Percentiles rank a stretch among this genome's conserved stretches.
These are phyloP conservation scores for Scheffersomyces illinoinensis DNA, from an alignment of 1,139 yeast species.

Conservation along the genomic window DNA sequence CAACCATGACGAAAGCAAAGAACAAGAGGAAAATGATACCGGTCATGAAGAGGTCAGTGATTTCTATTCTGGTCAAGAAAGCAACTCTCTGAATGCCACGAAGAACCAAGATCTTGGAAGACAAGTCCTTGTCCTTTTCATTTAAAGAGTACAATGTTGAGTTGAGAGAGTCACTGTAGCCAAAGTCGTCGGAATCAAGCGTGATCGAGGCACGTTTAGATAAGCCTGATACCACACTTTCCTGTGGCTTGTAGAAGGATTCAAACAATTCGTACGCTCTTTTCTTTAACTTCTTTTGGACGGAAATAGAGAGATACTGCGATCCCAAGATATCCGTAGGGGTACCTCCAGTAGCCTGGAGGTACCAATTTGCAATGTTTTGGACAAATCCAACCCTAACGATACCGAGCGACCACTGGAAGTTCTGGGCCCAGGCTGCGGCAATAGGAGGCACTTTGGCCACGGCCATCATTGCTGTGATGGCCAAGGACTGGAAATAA, in stretches of 20 bases:
- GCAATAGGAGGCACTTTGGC: slow-evolving; percentile 93
- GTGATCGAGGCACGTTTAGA: slow-evolving; percentile 33
- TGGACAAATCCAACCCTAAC: slow-evolving; percentile 83
- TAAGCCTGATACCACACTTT: slow-evolving; percentile 12
- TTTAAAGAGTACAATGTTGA: slow-evolving; percentile 64
- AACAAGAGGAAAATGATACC: slow-evolving; percentile 81
- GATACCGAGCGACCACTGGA: slow-evolving; percentile 95
- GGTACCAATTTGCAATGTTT: slow-evolving; percentile 86
- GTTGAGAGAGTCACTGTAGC: slow-evolving; percentile 52
- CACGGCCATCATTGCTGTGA: slow-evolving; percentile 96
- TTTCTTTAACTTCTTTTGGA: slow-evolving; percentile 55
- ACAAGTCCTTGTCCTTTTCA: slow-evolving; percentile 57
- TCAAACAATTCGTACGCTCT: slow-evolving; percentile 21
- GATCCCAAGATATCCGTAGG: slow-evolving; percentile 70
- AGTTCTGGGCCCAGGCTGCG: slow-evolving; percentile 97
- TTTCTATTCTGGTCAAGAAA: slow-evolving; percentile 78
- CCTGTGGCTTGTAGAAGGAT: slow-evolving; percentile 17
- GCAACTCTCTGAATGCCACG: slow-evolving; percentile 94
- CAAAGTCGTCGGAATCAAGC: slow-evolving; percentile 42
- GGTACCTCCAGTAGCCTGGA: slow-evolving; percentile 92
- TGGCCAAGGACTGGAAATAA: slow-evolving; percentile 91
- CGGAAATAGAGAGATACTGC: slow-evolving; percentile 69
- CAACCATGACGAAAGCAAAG: slow-evolving; percentile 70
- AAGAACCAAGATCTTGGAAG: slow-evolving; percentile 71
- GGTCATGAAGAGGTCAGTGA: slow-evolving; percentile 83